Conservation (phyloP, 2,329 filamentous ascomycete genomes). For the Cercospora sp. region DNA sequence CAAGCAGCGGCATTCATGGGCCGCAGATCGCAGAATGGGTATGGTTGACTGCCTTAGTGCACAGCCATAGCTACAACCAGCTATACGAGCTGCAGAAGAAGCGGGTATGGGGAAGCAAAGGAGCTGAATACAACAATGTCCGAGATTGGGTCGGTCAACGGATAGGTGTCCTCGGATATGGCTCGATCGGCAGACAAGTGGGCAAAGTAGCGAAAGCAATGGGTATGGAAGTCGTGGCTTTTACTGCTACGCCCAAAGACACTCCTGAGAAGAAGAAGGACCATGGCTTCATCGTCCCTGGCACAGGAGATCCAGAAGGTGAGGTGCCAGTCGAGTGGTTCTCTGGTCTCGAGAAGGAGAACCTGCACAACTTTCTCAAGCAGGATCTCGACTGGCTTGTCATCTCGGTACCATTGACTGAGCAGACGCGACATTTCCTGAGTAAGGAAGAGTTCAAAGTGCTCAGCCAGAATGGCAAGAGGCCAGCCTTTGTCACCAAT, state of each 20-base stretch:
- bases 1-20: conserved; percentile 58
- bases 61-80: conserved; percentile 55
- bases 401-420: conserved; percentile 58
- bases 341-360: conserved; percentile 54
- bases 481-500: conserved; percentile 61
- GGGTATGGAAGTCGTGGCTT: conserved; percentile 73
- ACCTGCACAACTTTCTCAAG: conserved; percentile 55
- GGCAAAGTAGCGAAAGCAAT: conserved; percentile 39
- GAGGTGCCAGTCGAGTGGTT: conserved; percentile 58
- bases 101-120: conserved; percentile 52
- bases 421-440: conserved; percentile 56
- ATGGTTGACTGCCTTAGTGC: conserved; percentile 60
- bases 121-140: conserved; percentile 34
- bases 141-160: conserved; percentile 59
- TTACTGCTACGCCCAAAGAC: conserved; percentile 67
- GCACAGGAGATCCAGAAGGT: conserved; percentile 63
- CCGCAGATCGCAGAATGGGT: conserved; percentile 69
- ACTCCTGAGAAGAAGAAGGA: conserved; percentile 67
- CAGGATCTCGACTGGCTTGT: conserved; percentile 60
- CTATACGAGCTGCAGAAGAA: conserved; percentile 60
- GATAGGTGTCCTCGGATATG: conserved; percentile 63
- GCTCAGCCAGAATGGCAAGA: conserved; percentile 34
- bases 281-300: conserved; percentile 65
- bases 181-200: conserved; percentile 61
- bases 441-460: conserved; percentile 54